phyloP scores from a whole-genome alignment of 805 yeast species.

The Spathaspora hagerdaliae region DNA sequence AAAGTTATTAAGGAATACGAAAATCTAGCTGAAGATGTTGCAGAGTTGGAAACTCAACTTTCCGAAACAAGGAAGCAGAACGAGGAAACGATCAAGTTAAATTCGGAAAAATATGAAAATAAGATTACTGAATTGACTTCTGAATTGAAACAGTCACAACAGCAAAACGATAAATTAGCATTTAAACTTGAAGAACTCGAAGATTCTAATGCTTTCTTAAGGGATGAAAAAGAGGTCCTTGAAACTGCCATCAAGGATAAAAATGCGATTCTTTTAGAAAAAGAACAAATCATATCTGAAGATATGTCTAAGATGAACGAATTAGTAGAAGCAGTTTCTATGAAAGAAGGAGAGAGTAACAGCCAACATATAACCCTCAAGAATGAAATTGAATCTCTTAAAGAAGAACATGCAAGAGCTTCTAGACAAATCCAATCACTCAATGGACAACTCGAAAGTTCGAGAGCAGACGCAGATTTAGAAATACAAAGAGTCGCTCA shows the following conservation, averaged over 20 bases:
- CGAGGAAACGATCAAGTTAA: slow-evolving; percentile 4
- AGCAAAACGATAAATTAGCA: slow-evolving; percentile 4
- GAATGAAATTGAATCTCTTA: slow-evolving; percentile 7
- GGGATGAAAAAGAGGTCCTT: slow-evolving; percentile 6
- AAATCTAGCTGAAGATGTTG: background rate
- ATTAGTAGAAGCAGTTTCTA: slow-evolving; percentile 20
- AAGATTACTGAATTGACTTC: background rate
- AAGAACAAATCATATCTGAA: slow-evolving; percentile 27
- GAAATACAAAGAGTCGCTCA: slow-evolving; percentile 62
- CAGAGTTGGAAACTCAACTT: slow-evolving; percentile 5
- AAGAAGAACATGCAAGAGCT: slow-evolving; percentile 8
- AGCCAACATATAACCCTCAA: background rate
- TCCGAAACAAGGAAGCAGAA: background rate
- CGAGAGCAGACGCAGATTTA: slow-evolving; percentile 49
- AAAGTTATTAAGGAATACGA: slow-evolving; percentile 6
- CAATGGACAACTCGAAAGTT: slow-evolving; percentile 23
- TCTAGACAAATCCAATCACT: slow-evolving; percentile 10
- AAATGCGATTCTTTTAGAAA: slow-evolving; percentile 13
- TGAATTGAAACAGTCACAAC: background rate
- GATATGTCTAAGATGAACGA: slow-evolving; percentile 27
- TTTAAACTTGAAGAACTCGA: slow-evolving; percentile 4
- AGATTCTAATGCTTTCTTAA: slow-evolving; percentile 1
- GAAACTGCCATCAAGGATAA: slow-evolving; percentile 1
- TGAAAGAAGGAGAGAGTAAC: slow-evolving; percentile 11
- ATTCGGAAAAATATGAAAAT: slow-evolving; percentile 7